Base-by-base conservation (phyloP, 2,329 filamentous ascomycete species). In the Chaetomiaceae sp. region DNA sequence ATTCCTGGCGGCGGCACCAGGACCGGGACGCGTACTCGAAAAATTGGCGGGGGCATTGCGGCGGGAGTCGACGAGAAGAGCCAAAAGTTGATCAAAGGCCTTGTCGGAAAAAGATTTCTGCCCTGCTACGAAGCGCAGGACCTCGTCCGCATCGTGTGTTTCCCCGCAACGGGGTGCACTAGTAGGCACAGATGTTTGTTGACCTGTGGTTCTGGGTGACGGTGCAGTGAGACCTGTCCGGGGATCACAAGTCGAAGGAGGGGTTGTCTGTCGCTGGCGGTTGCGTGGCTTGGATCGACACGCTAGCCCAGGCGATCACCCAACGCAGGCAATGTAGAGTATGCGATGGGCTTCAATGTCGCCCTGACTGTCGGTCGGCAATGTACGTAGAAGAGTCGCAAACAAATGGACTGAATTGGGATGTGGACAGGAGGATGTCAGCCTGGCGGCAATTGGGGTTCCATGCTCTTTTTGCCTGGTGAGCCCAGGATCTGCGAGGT, bases 21-120 rank as follows among this genome's bases (percentile, higher is more conserved):
- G 23, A 48, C 25, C 20, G 52, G 38, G 21, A 44, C 38, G 2
- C 32, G 21, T 23, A 42, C 33, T 33, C 46, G 47, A 38, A 46
- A 49, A n/a, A n/a, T n/a, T 43, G 42, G 55, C 47, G 57, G 55
- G 46, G 57, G 23, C 57, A 59, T 59, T 33, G 37, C 36, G 41
- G 49, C 29, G 30, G 21, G 16, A 16, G 29, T 16, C 13, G 36
- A n/a, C 37, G 18, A 25, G 13, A 14, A 32, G n/a, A 30, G 18
- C 10, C n/a, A n/a, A 14, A 27, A 38, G 20, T 5, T 40, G 23
- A 16, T 33, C n/a, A n/a, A n/a, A n/a, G n/a, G 16, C 13, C n/a
- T 45, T 42, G 18, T 38, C 48, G 37, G 38, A 37, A 6, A 18
- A 21, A 16, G 34, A 38, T 32, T 18, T 40, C 20, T 43, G 44